Base-by-base conservation (phyloP, 129 eudicot genomes). In the Tagetes erecta region DNA sequence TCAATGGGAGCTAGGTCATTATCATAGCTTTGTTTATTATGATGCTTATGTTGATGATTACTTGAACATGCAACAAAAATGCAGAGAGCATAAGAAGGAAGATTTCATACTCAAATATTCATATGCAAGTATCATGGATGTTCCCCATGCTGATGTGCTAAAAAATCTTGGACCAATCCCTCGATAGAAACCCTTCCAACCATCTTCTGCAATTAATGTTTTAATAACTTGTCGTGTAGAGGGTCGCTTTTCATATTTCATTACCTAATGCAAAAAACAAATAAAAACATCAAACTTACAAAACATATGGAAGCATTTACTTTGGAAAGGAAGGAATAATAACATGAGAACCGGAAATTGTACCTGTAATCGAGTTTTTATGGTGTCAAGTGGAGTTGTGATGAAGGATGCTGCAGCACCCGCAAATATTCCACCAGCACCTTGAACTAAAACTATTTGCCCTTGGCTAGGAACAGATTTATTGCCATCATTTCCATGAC, bases 101-200 rank as follows among this genome's bases (percentile, higher is more conserved):
- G 81, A 52, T 39, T 84, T 36, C 84, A 1, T 94, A 94, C 99
- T 94, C 72, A 94, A 80, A 81, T 91, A 94, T 84, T 94, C 99
- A 34, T 94, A 94, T 66, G 97, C 95, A 11, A 94, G 85, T 63
- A 94, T 94, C 99, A 94, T 94, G 63, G 99, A 90, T 37, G 99
- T 94, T 80, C 99, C 99, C 99, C 99, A 94, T 10, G 99, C 99
- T 2, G 99, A 94, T 90, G 89, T 91, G 88, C 99, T 94, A 77
- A 94, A 86, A 78, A 94, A 88, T 79, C 99, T 91, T 20, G 99
- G 99, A 72, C 99, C 97, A 36, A 94, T 81, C 46, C 99, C 99
- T 88, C 92, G 81, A 62, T 94, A 94, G 45, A 94, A 83, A 44
- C 97, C 97, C 71, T 80, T 79, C 96, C 96, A 94, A 41, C 99